A percentile compares a stretch with the other conserved stretches of the same genome.
These are phyloP conservation scores for Aureobasidium zeae DNA, from an alignment of 2,329 filamentous ascomycete species.

Conservation along the genomic window DNA sequence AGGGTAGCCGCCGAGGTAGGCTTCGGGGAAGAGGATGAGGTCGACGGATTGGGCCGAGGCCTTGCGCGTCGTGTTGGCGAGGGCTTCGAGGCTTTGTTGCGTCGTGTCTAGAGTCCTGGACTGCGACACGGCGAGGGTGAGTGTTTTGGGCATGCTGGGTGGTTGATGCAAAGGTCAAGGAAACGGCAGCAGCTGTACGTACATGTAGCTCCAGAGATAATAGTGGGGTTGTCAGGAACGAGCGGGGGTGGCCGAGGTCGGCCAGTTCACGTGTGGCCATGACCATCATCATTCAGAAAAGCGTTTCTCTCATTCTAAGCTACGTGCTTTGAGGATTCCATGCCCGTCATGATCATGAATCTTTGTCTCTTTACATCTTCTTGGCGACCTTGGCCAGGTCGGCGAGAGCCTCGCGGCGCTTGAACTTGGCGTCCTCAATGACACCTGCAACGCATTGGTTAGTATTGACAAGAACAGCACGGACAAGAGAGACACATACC, in stretches of 20 bases:
- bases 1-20: slow-evolving; percentile 85
- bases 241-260: neutral
- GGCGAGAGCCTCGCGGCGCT: slow-evolving; percentile 61
- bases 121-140: slow-evolving; percentile 43
- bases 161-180: neutral
- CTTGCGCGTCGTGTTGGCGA: slow-evolving; percentile 52
- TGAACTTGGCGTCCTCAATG: slow-evolving; percentile 67
- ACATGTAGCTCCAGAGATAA: too few species aligned
- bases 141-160: slow-evolving; percentile 30
- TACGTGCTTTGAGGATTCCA: slow-evolving; percentile 9
- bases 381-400: slow-evolving; percentile 46
- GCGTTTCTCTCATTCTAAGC: neutral
- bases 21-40: slow-evolving; percentile 82
- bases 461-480: neutral
- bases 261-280: too few species aligned
- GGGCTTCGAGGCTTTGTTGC: slow-evolving; percentile 54
- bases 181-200: too few species aligned
- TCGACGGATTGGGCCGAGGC: slow-evolving; percentile 55
- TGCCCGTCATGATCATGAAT: slow-evolving; percentile 14
- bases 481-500: slow-evolving; percentile 37
- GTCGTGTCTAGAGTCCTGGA: slow-evolving; percentile 39
- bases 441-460: slow-evolving; percentile 42
- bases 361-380: slow-evolving; percentile 23
- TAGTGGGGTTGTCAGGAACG: neutral
- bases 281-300: neutral